Base-by-base conservation (phyloP, 257 asterid genomes). In the Salvia splendens region DNA sequence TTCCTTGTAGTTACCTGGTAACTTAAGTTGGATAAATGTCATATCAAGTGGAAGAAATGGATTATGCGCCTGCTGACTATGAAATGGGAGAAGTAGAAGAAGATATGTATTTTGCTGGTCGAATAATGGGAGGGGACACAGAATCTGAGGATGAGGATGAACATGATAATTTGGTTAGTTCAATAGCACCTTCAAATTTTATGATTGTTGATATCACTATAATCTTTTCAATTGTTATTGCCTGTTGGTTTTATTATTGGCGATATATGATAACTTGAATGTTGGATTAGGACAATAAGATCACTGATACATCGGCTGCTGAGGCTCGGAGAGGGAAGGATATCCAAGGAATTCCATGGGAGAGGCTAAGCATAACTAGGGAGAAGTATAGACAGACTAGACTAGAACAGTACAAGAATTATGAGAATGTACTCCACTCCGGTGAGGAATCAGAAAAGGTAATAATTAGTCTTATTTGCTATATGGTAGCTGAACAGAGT, bases 261-360 rank as follows among this genome's bases (percentile, higher is more conserved):
- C 32, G 4, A 30, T 65, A 61, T 54, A 40, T 69, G 69, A 73
- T 75, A 65, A 78, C 76, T 67, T 71, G 56, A 62, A 56, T 73
- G 54, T 81, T 79, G 71, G 28, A 67, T 68, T 71, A 80, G 88
- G 86, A 81, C 74, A 80, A 77, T 57, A 73, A 77, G 80, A 81
- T 81, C 11, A 79, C 85, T 5, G 86, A 85, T 73, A 83, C 89
- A 12, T 81, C 81, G 61, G 89, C 89, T 36, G 80, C 87, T 4
- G 89, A 85, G 74, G 89, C 92, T 41, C 82, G 86, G 62, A 73
- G 45, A 55, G 92, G 91, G 63, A 85, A 81, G 74, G 92, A 85
- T 72, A 85, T 85, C 62, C 92, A 85, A 77, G 92, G 92, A 70
- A 85, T 85, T 11, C 89, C 85, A 5, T 85, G 92, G 89, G 85